Evolutionary conservation across 805 yeast species (phyloP).

Genomic region (Debaryomyces hansenii): DNA sequence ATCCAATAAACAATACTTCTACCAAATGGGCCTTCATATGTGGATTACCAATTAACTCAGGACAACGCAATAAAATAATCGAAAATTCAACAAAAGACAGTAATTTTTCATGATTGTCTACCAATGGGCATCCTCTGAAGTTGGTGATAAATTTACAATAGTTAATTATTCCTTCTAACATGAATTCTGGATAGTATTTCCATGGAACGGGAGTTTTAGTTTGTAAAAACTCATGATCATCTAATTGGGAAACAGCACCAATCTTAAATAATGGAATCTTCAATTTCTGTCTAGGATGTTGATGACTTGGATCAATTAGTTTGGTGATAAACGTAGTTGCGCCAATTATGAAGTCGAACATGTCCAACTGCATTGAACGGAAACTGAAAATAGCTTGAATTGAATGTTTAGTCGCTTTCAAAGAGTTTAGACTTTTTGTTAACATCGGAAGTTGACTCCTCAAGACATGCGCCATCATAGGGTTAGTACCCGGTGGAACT

Average conservation of each 20-base stretch:
- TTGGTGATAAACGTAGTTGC: conserved; percentile 69
- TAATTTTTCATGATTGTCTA: conserved; percentile 51
- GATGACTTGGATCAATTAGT: conserved; percentile 70
- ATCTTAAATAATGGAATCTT: conserved; percentile 56
- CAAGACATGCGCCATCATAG: conserved; percentile 20
- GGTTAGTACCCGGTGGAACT: conserved; percentile 27
- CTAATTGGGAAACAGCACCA: conserved; percentile 63
- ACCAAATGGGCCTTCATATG: conserved; percentile 85
- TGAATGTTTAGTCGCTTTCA: conserved; percentile 52
- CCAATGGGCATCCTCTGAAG: conserved; percentile 57
- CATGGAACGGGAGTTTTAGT: conserved; percentile 71
- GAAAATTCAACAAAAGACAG: conserved; percentile 66
- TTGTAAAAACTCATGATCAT: conserved; percentile 71
- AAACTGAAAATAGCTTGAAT: conserved; percentile 63
- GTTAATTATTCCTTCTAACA: conserved; percentile 77
- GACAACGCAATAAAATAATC: conserved; percentile 76
- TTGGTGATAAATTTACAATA: conserved; percentile 64
- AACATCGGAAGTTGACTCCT: conserved; percentile 50
- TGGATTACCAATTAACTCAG: conserved; percentile 85
- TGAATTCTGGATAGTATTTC: conserved; percentile 81
- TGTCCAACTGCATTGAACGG: conserved; percentile 57
- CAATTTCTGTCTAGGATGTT: conserved; percentile 54
- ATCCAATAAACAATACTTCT: conserved; percentile 77
- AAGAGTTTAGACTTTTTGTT: conserved; percentile 29
- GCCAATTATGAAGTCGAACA: conserved; percentile 78